Evolutionary conservation across 768 basidiomycete genomes (phyloP).

Genomic region (Mycena polygramma): DNA sequence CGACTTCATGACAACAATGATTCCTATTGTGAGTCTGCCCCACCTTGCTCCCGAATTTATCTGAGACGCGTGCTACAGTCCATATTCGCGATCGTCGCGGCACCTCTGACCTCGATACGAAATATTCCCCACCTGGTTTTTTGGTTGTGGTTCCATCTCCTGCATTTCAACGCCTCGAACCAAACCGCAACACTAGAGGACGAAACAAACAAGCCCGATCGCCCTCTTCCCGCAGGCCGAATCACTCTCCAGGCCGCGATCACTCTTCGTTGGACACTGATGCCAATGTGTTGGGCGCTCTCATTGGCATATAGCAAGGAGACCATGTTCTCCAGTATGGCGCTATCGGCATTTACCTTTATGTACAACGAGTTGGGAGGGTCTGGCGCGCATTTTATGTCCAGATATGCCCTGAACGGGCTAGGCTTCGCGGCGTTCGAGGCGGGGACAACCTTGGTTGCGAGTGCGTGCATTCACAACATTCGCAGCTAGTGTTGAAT

Average conservation of each 20-base stretch:
- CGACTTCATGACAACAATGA: slow-evolving; percentile 48
- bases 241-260: slow-evolving; percentile 41
- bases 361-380: slow-evolving; percentile 37
- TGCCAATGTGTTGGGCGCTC: slow-evolving; percentile 43
- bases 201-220: slow-evolving; percentile 48
- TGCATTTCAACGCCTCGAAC: slow-evolving; percentile 55
- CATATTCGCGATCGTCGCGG: slow-evolving; percentile 38
- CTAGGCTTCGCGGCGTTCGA: slow-evolving; percentile 38
- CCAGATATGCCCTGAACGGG: slow-evolving; percentile 33
- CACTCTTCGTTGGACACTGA: slow-evolving; percentile 48
- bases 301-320: slow-evolving; percentile 31
- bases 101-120: slow-evolving; percentile 28
- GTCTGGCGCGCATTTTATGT: slow-evolving; percentile 23
- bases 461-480: slow-evolving; percentile 26
- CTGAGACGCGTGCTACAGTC: background rate
- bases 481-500: background rate
- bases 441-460: slow-evolving; percentile 35
- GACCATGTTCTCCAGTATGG: slow-evolving; percentile 33
- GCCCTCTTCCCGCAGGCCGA: slow-evolving; percentile 50
- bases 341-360: slow-evolving; percentile 27
- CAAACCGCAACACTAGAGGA: slow-evolving; percentile 49
- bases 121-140: slow-evolving; percentile 42
- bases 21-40: slow-evolving; percentile 46
- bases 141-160: slow-evolving; percentile 57
- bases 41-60: background rate